These are phyloP conservation scores for Trapa incisa DNA, from an alignment of 345 rosid species.

Conservation along the genomic window DNA sequence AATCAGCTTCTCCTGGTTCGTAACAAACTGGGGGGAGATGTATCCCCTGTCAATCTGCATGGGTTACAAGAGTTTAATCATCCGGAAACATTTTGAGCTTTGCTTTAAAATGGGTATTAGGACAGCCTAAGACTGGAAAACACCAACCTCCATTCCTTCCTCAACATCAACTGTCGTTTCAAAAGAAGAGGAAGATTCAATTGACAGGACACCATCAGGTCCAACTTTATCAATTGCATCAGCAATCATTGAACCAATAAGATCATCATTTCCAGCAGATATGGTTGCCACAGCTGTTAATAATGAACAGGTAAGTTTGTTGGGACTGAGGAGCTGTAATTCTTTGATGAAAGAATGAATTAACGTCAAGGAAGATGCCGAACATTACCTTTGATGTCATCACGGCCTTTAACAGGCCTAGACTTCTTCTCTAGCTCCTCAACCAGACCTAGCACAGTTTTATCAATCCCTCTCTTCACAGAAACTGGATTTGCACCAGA, in stretches of 20 bases:
- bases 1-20: slow-evolving; percentile 74
- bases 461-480: slow-evolving; percentile 77
- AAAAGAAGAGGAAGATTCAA: slow-evolving; percentile 92
- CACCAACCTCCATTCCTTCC: slow-evolving; percentile 91
- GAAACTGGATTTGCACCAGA: slow-evolving; percentile 97
- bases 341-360: neutral
- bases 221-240: slow-evolving; percentile 99
- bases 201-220: slow-evolving; percentile 96
- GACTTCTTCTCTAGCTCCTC: slow-evolving; percentile 79
- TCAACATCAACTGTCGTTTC: slow-evolving; percentile 95
- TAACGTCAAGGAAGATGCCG: neutral
- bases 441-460: slow-evolving; percentile 62
- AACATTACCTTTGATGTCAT: slow-evolving; percentile 62
- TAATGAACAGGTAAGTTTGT: neutral
- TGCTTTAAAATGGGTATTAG: neutral
- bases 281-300: slow-evolving; percentile 73
- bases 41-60: slow-evolving; percentile 91
- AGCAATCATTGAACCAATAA: slow-evolving; percentile 87
- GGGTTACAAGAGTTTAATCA: neutral
- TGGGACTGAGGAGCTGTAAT: neutral
- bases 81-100: neutral
- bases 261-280: slow-evolving; percentile 95
- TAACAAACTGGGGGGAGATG: slow-evolving; percentile 90
- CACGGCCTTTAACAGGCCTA: slow-evolving; percentile 78
- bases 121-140: neutral